phyloP scores from a whole-genome alignment of 1,284 basidiomycete genomes.

The Flammula alnicola region DNA sequence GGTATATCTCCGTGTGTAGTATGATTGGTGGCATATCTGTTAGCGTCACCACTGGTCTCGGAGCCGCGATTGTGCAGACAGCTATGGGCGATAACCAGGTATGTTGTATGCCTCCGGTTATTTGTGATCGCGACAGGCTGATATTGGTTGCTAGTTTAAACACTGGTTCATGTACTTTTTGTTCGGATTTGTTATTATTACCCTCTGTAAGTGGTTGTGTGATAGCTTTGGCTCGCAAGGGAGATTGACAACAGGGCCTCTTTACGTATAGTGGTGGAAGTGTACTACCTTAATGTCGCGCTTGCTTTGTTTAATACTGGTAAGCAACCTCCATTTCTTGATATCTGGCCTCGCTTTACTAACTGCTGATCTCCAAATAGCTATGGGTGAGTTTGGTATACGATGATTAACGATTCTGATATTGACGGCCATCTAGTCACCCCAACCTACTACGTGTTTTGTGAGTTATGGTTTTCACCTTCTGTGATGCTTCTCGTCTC shows the following conservation, averaged over 20 bases:
- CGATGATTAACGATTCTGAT: too few species aligned
- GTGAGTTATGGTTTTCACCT: constrained; percentile 46
- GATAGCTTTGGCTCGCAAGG: too few species aligned
- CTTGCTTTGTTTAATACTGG: constrained; percentile 95
- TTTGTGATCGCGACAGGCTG: constrained; percentile 4
- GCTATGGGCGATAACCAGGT: constrained; percentile 89
- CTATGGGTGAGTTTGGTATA: constrained; percentile 82
- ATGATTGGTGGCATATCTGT: constrained; percentile 97
- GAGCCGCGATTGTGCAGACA: constrained; percentile 87
- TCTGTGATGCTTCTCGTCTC: constrained; percentile 14
- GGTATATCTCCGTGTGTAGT: constrained; percentile 94
- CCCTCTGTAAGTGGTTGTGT: constrained; percentile 60
- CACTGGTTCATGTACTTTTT: constrained; percentile 90
- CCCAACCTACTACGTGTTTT: constrained; percentile 88
- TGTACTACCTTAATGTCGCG: constrained; percentile 96
- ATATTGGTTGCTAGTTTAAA: constrained; percentile 56
- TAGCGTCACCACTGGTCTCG: constrained; percentile 94
- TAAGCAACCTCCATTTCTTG: constrained; percentile 33
- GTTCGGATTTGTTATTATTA: constrained; percentile 83
- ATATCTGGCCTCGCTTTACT: constrained; percentile 14
- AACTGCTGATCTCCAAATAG: constrained; percentile 38
- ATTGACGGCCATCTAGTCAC: constrained; percentile 69
- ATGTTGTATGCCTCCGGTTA: constrained; percentile 24
- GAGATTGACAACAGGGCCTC: too few species aligned
- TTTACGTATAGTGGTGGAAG: constrained; percentile 75